These are phyloP conservation scores for Boletus pseudo-olivaceus DNA, from an alignment of 768 basidiomycete genomes.

Conservation along the genomic window DNA sequence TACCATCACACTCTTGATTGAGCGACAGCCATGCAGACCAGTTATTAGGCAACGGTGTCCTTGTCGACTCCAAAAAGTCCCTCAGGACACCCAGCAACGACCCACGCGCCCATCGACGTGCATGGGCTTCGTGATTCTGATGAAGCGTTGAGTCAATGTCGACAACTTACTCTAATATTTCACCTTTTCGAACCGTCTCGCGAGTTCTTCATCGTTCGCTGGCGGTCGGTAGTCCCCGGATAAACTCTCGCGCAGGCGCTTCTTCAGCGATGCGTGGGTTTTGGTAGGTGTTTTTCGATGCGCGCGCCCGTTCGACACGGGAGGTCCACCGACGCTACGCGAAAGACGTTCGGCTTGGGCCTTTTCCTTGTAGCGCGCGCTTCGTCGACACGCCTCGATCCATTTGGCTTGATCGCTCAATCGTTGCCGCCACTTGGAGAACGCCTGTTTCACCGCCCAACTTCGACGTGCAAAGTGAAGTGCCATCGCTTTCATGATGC, in stretches of 20 bases:
- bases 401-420: slow-evolving; percentile 48
- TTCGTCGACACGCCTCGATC: slow-evolving; percentile 57
- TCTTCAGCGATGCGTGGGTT: slow-evolving; percentile 17
- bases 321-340: slow-evolving; percentile 15
- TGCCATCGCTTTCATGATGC: slow-evolving; percentile 39
- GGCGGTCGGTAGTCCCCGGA: slow-evolving; percentile 48
- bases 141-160: slow-evolving; percentile 4
- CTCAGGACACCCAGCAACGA: slow-evolving; percentile 50
- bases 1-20: slow-evolving; percentile 69
- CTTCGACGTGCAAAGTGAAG: slow-evolving; percentile 41
- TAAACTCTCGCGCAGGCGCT: slow-evolving; percentile 34
- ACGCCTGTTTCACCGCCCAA: slow-evolving; percentile 39
- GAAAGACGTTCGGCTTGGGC: slow-evolving; percentile 35
- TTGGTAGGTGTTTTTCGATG: slow-evolving; percentile 22
- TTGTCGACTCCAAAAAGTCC: slow-evolving; percentile 38
- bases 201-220: slow-evolving; percentile 62
- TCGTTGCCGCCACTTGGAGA: slow-evolving; percentile 46
- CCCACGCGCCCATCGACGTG: slow-evolving; percentile 69
- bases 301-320: slow-evolving; percentile 21
- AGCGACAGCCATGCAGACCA: slow-evolving; percentile 76
- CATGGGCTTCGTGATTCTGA: slow-evolving; percentile 71
- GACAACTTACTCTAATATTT: not conserved
- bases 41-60: slow-evolving; percentile 30
- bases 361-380: slow-evolving; percentile 59
- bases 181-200: slow-evolving; percentile 67